A percentile compares a stretch with the other conserved stretches of the same genome.
phyloP scores from a whole-genome alignment of 768 basidiomycete genomes.

The Rhodotorula graminis region DNA sequence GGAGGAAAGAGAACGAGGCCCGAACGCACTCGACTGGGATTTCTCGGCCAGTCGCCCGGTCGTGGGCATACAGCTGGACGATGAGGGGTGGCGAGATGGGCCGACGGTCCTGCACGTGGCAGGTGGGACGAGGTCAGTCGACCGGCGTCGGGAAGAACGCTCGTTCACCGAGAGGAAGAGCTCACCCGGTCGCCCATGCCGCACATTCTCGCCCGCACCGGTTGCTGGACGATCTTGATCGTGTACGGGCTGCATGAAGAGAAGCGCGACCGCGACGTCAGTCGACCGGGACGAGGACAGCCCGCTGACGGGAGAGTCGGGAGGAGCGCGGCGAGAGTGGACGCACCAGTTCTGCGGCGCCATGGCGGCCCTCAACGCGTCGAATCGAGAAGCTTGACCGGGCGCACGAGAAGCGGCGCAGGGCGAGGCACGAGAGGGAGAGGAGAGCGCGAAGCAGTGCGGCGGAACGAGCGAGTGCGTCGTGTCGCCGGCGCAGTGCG shows the following conservation, averaged over 20 bases:
- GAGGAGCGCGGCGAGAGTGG: too few relatives aligned
- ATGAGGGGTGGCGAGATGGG: conserved; percentile 73
- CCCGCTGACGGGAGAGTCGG: too few relatives aligned
- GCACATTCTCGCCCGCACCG: conserved; percentile 86
- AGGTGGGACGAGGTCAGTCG: too few relatives aligned
- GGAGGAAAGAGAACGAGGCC: too few relatives aligned
- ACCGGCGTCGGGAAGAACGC: too few relatives aligned
- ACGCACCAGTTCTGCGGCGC: background rate
- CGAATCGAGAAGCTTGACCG: background rate
- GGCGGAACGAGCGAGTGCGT: too few relatives aligned
- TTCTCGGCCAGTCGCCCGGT: conserved; percentile 59
- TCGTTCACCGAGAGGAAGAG: background rate
- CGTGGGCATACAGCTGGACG: conserved; percentile 69
- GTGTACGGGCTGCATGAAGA: conserved; percentile 55
- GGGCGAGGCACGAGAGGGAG: too few relatives aligned
- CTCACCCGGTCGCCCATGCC: conserved; percentile 92
- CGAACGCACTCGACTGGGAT: conserved; percentile 69
- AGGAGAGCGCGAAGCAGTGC: too few relatives aligned
- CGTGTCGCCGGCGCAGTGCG: too few relatives aligned
- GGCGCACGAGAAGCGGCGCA: background rate
- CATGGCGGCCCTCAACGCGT: background rate
- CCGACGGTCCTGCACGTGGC: conserved; percentile 65
- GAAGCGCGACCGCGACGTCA: too few relatives aligned
- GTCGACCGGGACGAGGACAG: background rate
- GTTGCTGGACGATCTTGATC: conserved; percentile 79